phyloP scores from a whole-genome alignment of 108 stramenopile genomes.

The Parmales sp. region DNA sequence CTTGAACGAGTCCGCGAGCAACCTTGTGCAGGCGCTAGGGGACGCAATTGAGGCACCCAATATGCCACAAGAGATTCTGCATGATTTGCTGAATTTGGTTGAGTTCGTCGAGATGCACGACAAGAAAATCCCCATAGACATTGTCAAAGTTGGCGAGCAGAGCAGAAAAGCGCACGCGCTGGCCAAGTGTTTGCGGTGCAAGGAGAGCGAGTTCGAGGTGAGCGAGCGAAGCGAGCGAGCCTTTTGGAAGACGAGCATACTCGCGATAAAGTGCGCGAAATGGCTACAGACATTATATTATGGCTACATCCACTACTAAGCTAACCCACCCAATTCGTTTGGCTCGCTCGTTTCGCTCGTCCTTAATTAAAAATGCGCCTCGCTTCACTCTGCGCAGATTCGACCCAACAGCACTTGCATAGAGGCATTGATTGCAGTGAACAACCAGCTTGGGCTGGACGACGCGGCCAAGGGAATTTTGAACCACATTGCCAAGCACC shows the following conservation, averaged over 20 bases:
- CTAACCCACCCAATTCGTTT: too few species aligned
- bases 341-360: too few species aligned
- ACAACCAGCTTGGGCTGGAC: slow-evolving; percentile 89
- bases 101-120: slow-evolving; percentile 97
- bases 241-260: too few species aligned
- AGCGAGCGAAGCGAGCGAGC: too few species aligned
- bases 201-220: slow-evolving; percentile 81
- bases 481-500: slow-evolving; percentile 61
- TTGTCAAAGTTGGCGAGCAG: slow-evolving; percentile 70
- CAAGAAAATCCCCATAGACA: slow-evolving; percentile 85
- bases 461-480: slow-evolving; percentile 93
- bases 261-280: too few species aligned
- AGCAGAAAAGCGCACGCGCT: slow-evolving; percentile 92
- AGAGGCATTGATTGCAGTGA: slow-evolving; percentile 88
- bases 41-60: slow-evolving; percentile 64
- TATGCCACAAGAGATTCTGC: slow-evolving; percentile 85
- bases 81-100: slow-evolving; percentile 84
- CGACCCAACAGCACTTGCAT: slow-evolving; percentile 47
- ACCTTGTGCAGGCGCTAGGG: slow-evolving; percentile 72
- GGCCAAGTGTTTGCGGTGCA: slow-evolving; percentile 88
- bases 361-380: too few species aligned
- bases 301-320: too few species aligned
- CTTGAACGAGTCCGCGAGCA: slow-evolving; percentile 45
- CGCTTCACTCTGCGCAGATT: too few species aligned
- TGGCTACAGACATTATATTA: too few species aligned